Percentiles rank a stretch among this genome's conserved stretches.
Conservation (phyloP, 2,329 filamentous ascomycete genomes). For the Dissoconium aciculare region DNA sequence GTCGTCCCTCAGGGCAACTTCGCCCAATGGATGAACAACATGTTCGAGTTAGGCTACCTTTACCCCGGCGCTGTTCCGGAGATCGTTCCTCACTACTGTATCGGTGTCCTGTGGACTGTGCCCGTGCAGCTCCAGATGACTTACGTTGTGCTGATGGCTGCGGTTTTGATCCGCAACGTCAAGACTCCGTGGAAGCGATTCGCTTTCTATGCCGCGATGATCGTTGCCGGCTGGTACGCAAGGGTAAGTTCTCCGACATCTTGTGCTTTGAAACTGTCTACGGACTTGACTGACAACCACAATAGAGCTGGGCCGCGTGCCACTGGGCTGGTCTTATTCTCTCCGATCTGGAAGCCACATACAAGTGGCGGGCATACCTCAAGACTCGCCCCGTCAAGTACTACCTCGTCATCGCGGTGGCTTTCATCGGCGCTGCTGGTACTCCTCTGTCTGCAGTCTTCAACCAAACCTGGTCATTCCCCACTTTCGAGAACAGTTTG, state of each 20-base stretch:
- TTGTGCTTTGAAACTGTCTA: no score
- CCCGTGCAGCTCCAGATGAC: slow-evolving; percentile 35
- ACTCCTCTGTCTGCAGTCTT: slow-evolving; percentile 27
- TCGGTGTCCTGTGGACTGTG: slow-evolving; percentile 37
- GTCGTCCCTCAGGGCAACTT: slow-evolving; percentile 28
- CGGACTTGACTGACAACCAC: no score
- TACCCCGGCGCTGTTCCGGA: slow-evolving; percentile 36
- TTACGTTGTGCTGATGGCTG: slow-evolving; percentile 30
- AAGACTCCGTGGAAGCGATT: slow-evolving; percentile 34
- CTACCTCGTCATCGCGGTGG: slow-evolving; percentile 23
- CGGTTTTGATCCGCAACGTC: slow-evolving; percentile 31
- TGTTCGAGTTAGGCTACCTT: slow-evolving; percentile 32
- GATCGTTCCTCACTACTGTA: slow-evolving; percentile 35
- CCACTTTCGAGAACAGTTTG: slow-evolving; percentile 31
- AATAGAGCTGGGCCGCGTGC: slow-evolving; percentile 33
- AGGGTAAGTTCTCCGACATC: no score
- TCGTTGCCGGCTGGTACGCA: slow-evolving; percentile 35
- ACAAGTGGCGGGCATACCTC: slow-evolving; percentile 29
- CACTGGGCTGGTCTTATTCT: slow-evolving; percentile 33
- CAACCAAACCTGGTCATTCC: slow-evolving; percentile 23
- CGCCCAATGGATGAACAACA: slow-evolving; percentile 29
- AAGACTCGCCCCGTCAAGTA: slow-evolving; percentile 22
- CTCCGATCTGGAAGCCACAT: slow-evolving; percentile 34
- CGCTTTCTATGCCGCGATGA: slow-evolving; percentile 29
- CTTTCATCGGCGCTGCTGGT: slow-evolving; percentile 22